phyloP scores from a whole-genome alignment of 2,329 filamentous ascomycete species.

The Aspergillus sp. region DNA sequence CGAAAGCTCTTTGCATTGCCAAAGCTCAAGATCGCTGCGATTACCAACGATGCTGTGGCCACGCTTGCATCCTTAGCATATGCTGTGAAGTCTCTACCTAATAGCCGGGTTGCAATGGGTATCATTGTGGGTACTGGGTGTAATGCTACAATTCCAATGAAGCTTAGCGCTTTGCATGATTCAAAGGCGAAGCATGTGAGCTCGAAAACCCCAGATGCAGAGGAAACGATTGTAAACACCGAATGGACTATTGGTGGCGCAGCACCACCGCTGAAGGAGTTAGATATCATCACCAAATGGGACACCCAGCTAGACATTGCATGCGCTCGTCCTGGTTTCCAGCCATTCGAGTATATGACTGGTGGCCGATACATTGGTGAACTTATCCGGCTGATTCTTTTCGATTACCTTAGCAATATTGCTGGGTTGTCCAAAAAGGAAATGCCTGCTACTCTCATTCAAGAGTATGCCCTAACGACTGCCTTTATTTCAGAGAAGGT shows the following conservation, averaged over 20 bases:
- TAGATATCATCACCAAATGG: constrained; percentile 63
- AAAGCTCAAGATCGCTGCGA: constrained; percentile 65
- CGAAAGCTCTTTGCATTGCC: constrained; percentile 52
- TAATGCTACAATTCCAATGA: constrained; percentile 74
- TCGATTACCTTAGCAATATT: constrained; percentile 57
- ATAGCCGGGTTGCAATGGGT: constrained; percentile 69
- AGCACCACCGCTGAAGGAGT: constrained; percentile 59
- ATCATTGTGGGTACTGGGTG: constrained; percentile 77
- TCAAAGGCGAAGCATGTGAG: constrained; percentile 55
- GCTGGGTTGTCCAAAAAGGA: constrained; percentile 30
- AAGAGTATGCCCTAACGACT: constrained; percentile 63
- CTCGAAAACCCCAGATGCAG: constrained; percentile 45
- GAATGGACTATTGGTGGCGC: constrained; percentile 80
- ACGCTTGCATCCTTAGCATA: constrained; percentile 75
- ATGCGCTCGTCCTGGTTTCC: constrained; percentile 69
- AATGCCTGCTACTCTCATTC: constrained; percentile 53
- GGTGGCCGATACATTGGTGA: constrained; percentile 74
- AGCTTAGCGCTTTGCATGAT: constrained; percentile 56
- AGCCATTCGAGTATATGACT: constrained; percentile 82
- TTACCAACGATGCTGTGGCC: constrained; percentile 76
- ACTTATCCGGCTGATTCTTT: constrained; percentile 65
- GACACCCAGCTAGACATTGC: constrained; percentile 62
- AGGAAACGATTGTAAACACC: constrained; percentile 74
- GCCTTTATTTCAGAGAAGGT: constrained; percentile 68
- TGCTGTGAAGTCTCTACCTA: constrained; percentile 56